Conservation (phyloP, 148 eudicot species). For the Rhododendron henanense region DNA sequence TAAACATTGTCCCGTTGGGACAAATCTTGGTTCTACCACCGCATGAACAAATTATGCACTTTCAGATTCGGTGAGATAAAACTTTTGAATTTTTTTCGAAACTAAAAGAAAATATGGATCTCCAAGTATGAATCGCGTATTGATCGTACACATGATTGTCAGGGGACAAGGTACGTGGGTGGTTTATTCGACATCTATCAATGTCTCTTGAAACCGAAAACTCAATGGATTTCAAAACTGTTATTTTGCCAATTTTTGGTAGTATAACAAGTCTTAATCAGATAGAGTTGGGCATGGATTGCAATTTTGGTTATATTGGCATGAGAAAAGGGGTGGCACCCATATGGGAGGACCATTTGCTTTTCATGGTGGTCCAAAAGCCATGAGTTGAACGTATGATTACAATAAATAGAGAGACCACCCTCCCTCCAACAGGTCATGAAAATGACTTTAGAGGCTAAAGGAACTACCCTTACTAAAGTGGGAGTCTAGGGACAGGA, state of each 20-base stretch:
- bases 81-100: neutral
- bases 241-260: neutral
- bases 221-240: neutral
- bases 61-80: neutral
- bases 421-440: constrained; percentile 8
- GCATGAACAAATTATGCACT: neutral
- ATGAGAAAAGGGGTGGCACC: neutral
- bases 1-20: neutral
- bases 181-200: neutral
- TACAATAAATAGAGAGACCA: neutral
- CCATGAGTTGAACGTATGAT: neutral
- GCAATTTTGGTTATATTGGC: neutral
- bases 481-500: neutral
- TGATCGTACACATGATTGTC: no score
- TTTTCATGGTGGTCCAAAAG: constrained; percentile 6
- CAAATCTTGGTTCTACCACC: neutral
- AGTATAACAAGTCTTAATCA: neutral
- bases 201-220: neutral
- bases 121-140: no score
- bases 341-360: constrained; percentile 1
- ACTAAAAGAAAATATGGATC: neutral
- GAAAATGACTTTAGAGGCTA: constrained; percentile 7
- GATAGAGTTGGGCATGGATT: neutral
- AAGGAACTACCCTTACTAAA: neutral
- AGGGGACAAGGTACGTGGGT: neutral